Base-by-base conservation (phyloP, 2,329 filamentous ascomycete species). In the Xylaria sp. region DNA sequence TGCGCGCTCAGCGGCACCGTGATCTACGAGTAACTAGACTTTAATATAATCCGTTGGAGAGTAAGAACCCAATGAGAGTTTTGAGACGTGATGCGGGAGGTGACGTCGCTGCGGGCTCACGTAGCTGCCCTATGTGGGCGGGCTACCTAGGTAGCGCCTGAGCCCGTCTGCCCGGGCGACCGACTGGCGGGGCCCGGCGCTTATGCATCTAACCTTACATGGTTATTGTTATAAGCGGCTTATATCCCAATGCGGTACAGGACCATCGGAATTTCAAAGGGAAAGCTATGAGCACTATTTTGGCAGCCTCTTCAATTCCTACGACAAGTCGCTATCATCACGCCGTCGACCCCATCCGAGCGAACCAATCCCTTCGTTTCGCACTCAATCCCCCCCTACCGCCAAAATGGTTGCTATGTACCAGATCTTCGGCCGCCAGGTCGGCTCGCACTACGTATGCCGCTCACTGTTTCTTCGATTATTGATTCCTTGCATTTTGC, bases 361-460 rank as follows among this genome's bases (percentile, higher is more conserved):
- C 65, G 53, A 57, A 66, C 53, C 58, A 67, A 57, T 56, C 60
- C 59, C 54, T 63, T 57, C 49, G 52, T 60, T 57, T 46, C 63
- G 55, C 63, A 67, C 60, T 55, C 69, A 68, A 72, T 69, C 62
- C 64, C 58, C 63, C 68, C 70, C 67, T 69, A 71, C 72, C 73
- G 72, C 69, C 78, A 81, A 75, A 61, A 83, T 83, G 81, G 79
- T 80, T 70, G 74, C 76, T 68, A 78, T 76, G 71, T 88, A 87
- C 80, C 81, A 75, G 69, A 79, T 88, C 72, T 78, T 84, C 76
- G 85, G 85, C 78, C 82, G 80, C 74, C 82, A 87, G 77, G 76
- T 88, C 76, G 85, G 80, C 79, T 85, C 85, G 66, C 85, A 87
- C 80, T 81, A 85, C 78, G 85, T 88, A 72, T 74, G 85, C 82